Conservation (phyloP, 1,284 basidiomycete species). For the Moesziomyces globuligerus region DNA sequence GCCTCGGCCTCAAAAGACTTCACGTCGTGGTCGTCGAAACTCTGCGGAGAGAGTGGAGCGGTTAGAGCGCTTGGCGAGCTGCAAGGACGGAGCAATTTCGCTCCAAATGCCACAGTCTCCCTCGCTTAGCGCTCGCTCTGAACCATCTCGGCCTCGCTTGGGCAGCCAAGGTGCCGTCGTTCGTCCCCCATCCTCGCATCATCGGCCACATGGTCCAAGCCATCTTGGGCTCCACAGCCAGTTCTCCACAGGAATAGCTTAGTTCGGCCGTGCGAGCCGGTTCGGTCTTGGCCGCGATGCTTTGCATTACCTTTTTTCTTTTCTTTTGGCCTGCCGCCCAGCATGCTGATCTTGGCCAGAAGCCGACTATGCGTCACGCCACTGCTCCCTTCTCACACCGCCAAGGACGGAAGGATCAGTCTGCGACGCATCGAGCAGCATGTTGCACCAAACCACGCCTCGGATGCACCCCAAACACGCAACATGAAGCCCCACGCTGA, state of each 20-base stretch:
- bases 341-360: not conserved
- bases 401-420: not conserved
- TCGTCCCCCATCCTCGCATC: not conserved
- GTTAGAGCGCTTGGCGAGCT: constrained; percentile 13
- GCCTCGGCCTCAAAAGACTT: not conserved
- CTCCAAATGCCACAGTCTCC: constrained; percentile 6
- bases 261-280: not conserved
- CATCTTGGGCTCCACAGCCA: not conserved
- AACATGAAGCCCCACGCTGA: not conserved
- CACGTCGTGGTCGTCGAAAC: not conserved
- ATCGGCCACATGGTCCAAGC: not conserved
- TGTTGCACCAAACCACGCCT: not conserved
- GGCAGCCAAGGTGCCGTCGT: not conserved
- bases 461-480: not conserved
- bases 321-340: not conserved
- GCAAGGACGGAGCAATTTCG: constrained; percentile 43
- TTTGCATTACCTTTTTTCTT: not conserved
- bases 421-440: not conserved
- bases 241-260: not conserved
- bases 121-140: constrained; percentile 30
- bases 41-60: not conserved
- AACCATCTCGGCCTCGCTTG: constrained; percentile 1
- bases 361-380: not conserved
- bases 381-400: not conserved
- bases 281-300: not conserved